phyloP scores from a whole-genome alignment of 148 eudicot species.

The Heliosperma pusillum region DNA sequence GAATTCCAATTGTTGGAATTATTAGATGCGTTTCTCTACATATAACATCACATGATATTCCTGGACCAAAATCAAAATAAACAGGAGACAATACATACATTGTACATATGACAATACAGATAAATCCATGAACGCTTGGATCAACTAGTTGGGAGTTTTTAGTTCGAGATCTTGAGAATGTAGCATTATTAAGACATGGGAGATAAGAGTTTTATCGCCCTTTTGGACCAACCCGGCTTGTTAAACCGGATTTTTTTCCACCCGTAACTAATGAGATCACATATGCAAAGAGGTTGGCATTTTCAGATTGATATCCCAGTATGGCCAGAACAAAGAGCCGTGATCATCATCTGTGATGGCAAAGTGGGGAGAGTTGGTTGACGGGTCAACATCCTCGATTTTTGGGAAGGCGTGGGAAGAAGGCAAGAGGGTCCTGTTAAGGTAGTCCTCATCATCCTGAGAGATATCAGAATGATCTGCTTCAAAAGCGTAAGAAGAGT shows the following conservation, averaged over 20 bases:
- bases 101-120: background rate
- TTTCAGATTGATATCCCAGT: constrained; percentile 33
- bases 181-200: background rate
- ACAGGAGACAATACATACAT: background rate
- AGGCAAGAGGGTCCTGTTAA: constrained; percentile 35
- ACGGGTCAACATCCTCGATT: constrained; percentile 31
- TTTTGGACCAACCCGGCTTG: background rate
- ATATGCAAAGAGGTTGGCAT: constrained; percentile 11
- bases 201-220: background rate
- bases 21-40: too few relatives aligned
- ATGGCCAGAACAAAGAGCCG: constrained; percentile 55
- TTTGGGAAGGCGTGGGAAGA: constrained; percentile 34
- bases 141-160: background rate
- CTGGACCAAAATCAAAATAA: background rate
- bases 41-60: background rate
- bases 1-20: too few relatives aligned
- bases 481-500: constrained; percentile 46
- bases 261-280: background rate
- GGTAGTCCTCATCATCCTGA: constrained; percentile 55
- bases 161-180: background rate
- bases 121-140: background rate
- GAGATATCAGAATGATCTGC: constrained; percentile 53
- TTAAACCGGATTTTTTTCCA: background rate
- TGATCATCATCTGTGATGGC: constrained; percentile 56
- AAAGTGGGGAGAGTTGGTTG: constrained; percentile 40